Base-by-base conservation (phyloP, 106 monocot genomes). In the Phalaenopsis equestris region DNA sequence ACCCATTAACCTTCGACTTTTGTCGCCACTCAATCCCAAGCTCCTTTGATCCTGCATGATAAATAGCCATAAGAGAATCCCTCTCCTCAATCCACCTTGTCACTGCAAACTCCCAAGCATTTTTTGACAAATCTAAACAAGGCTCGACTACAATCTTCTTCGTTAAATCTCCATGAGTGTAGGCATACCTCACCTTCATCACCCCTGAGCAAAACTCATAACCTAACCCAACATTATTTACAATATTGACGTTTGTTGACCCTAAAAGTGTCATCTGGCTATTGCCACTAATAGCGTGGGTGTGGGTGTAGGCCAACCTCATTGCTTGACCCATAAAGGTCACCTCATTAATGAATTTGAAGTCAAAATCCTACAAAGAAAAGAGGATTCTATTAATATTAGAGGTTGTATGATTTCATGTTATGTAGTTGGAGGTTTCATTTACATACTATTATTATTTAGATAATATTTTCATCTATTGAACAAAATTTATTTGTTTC, bases 261-360 rank as follows among this genome's bases (percentile, higher is more conserved):
- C 92, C 87, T 67, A 87, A 82, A 6, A 92, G 17, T 2, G 84
- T 67, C 55, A 87, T 84, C 74, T 77, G 73, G 41, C 84, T 79
- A 15, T 65, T 76, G 21, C 80, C 79, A 24, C 6, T 5, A 5
- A 24, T 0, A 9, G 64, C 21, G 3, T 75, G 73, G 47, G 79
- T 78, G 41, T 88, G 90, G 19, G 81, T 84, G 85, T 93, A 93
- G 4, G 90, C 85, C 41, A 93, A 70, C 43, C 37, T 90, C 79
- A 90, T 47, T 2, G 88, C 80, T 43, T 80, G 88, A 72, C 86
- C 86, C 49, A 81, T 17, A 30, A 85, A 39, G 5, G 65, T 76
- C 48, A 88, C 49, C n/a, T 86, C 81, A 81, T 93, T 90, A 83
- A 84, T 93, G 85, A 93, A 93, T 67, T 86, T 82, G 83, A 93